Base-by-base conservation (phyloP, 139 green algal genomes). In the Monoraphidium neglectum region DNA sequence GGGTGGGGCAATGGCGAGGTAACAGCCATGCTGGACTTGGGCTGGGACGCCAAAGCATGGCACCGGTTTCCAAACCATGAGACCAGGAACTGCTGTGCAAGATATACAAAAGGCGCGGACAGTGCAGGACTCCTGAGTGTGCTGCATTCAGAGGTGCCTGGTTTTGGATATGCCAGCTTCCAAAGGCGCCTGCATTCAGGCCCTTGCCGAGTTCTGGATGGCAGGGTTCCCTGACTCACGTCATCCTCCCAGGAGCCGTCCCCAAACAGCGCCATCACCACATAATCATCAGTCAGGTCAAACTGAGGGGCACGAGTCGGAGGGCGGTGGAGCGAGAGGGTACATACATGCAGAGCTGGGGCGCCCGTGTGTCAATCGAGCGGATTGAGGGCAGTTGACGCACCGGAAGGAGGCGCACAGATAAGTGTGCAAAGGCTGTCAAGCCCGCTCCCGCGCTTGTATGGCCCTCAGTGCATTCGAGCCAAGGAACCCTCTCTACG, bases 271-370 rank as follows among this genome's bases (percentile, higher is more conserved):
- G 84, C 83, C 24, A 76, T 72, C 62, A 91, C 82, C 47, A 88
- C 87, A 43, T 82, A 88, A 74, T 91, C 87, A 59, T 91, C 87
- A 12, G 87, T 87, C 18, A 91, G 57, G 77, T 91, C 87, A 28
- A 91, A 78, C 87, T 91, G 83, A 15, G 12, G 23, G 16, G n/a
- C n/a, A n/a, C n/a, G n/a, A n/a, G n/a, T n/a, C n/a, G n/a, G n/a
- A n/a, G n/a, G n/a, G n/a, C n/a, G n/a, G n/a, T n/a, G n/a, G n/a
- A n/a, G n/a, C n/a, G n/a, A n/a, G n/a, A n/a, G n/a, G n/a, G n/a
- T n/a, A n/a, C n/a, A n/a, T n/a, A n/a, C n/a, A n/a, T n/a, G n/a
- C n/a, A n/a, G n/a, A n/a, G n/a, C n/a, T n/a, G n/a, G n/a, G n/a
- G n/a, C n/a, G n/a, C n/a, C n/a, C n/a, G n/a, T n/a, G n/a, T n/a